Percentiles rank a stretch among this genome's conserved stretches.
These are phyloP conservation scores for Penicillium rolfsii DNA, from an alignment of 2,329 filamentous ascomycete genomes.

Conservation along the genomic window DNA sequence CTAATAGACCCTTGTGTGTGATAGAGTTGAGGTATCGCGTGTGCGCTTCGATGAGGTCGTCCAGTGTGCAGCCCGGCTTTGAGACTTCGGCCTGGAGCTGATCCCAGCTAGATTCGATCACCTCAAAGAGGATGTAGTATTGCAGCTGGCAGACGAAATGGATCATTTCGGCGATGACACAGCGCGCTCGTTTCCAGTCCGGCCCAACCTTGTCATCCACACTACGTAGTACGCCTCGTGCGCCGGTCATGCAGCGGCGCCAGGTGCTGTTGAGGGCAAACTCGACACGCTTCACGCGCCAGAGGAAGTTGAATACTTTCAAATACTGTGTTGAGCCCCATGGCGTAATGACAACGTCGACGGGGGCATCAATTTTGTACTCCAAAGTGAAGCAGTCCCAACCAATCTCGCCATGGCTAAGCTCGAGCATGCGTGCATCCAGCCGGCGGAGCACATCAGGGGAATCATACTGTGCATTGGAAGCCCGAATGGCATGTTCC, in stretches of 20 bases:
- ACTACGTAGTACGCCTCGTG: constrained; percentile 83
- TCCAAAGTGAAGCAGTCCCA: constrained; percentile 99
- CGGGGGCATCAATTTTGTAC: constrained; percentile 95
- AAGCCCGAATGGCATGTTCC: constrained; percentile 94
- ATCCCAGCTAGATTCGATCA: constrained; percentile 95
- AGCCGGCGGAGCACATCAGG: constrained; percentile 87
- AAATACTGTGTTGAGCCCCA: constrained; percentile 96
- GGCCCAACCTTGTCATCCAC: constrained; percentile 71
- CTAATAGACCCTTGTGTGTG: constrained; percentile 91
- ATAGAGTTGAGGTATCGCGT: constrained; percentile 89
- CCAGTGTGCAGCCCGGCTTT: constrained; percentile 85
- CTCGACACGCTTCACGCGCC: constrained; percentile 96
- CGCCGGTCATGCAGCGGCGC: constrained; percentile 94
- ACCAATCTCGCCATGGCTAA: constrained; percentile 94
- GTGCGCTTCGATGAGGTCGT: constrained; percentile 92
- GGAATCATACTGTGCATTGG: constrained; percentile 94
- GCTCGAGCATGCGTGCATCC: constrained; percentile 96
- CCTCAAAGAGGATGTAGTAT: constrained; percentile 98
- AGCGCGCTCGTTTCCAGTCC: constrained; percentile 89
- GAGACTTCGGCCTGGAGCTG: constrained; percentile 80
- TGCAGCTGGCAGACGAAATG: constrained; percentile 97
- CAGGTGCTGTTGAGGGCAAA: constrained; percentile 89
- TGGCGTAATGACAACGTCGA: constrained; percentile 95
- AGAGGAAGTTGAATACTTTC: constrained; percentile 98
- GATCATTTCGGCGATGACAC: constrained; percentile 93